A percentile compares a stretch with the other conserved stretches of the same genome.
These are phyloP conservation scores for Schoenoplectus tabernaemontani DNA, from an alignment of 202 grass and related monocot genomes.

Conservation along the genomic window DNA sequence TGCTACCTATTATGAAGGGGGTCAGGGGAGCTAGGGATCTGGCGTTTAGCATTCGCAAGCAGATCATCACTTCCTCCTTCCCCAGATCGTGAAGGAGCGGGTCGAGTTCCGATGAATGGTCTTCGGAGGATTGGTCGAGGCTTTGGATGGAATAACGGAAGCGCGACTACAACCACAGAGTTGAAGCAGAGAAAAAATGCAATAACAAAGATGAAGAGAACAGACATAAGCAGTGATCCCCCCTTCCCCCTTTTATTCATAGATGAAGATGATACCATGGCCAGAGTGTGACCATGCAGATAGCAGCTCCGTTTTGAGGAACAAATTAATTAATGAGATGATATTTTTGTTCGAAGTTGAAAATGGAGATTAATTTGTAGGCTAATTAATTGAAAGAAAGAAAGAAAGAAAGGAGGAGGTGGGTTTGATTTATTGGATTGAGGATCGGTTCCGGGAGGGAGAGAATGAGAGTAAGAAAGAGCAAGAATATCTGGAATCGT, in stretches of 20 bases:
- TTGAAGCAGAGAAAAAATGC: not conserved
- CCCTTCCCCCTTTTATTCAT: not conserved
- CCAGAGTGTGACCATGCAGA: not conserved
- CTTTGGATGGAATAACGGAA: slow-evolving; percentile 21
- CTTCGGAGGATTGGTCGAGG: not conserved
- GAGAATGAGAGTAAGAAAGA: not conserved
- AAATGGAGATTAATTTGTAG: not conserved
- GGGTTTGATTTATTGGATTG: not conserved
- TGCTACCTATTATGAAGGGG: slow-evolving; percentile 57
- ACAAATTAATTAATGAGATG: not conserved
- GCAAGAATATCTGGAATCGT: not conserved
- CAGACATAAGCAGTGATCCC: not conserved
- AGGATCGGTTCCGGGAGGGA: not conserved
- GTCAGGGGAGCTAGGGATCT: slow-evolving; percentile 53
- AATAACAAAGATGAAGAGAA: slow-evolving; percentile 9
- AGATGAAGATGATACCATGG: not conserved
- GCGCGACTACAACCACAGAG: not conserved
- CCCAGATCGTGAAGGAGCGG: slow-evolving; percentile 3
- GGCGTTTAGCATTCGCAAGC: slow-evolving; percentile 36
- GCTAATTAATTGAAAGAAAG: not conserved
- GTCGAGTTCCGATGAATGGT: slow-evolving; percentile 33
- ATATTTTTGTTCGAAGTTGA: not conserved
- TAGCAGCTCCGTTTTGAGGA: not conserved
- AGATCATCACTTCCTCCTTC: not conserved
- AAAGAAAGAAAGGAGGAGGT: not conserved